Base-by-base conservation (phyloP, 106 monocot species). In the Allium fistulosum region DNA sequence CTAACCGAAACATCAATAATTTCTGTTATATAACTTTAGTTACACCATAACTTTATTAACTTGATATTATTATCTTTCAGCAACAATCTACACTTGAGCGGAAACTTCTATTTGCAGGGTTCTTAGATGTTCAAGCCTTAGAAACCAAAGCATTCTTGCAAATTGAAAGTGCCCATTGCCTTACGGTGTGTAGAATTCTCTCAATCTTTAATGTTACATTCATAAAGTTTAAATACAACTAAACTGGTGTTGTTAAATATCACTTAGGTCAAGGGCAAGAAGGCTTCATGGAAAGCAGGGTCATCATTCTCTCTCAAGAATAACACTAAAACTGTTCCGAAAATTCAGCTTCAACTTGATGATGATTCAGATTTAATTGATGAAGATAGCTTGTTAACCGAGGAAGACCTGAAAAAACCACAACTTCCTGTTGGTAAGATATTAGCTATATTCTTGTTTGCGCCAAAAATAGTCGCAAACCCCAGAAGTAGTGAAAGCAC, bases 381-480 rank as follows among this genome's bases (percentile, higher is more conserved):
- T 63, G 97, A 97, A 75, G 97, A 92, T 26, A 92, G 84, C 53
- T 89, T 97, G 37, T 71, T 97, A 11, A 89, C 84, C 3, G 97
- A 92, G 56, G 97, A 97, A 76, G 92, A 92, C 72, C 59, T 97
- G 74, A 89, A 82, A 74, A 97, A 89, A 73, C 97, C 89, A 59
- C 71, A 83, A 48, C 66, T 91, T 45, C 83, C 88, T 48, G 48
- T 67, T 73, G 81, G 95, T 91, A 17, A 27, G 72, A 58, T 73
- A 10, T 47, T 67, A 15, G 27, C 8, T 17, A 14, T 22, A 22
- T 22, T n/a, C n/a, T n/a, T n/a, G n/a, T n/a, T n/a, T n/a, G n/a
- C n/a, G n/a, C n/a, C n/a, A n/a, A n/a, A n/a, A n/a, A n/a, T n/a
- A n/a, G n/a, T n/a, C n/a, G n/a, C n/a, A n/a, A n/a, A n/a, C n/a